These are phyloP conservation scores for Entrophospora sp. DNA, from an alignment of 192 early-diverging fungal species.

Conservation along the genomic window DNA sequence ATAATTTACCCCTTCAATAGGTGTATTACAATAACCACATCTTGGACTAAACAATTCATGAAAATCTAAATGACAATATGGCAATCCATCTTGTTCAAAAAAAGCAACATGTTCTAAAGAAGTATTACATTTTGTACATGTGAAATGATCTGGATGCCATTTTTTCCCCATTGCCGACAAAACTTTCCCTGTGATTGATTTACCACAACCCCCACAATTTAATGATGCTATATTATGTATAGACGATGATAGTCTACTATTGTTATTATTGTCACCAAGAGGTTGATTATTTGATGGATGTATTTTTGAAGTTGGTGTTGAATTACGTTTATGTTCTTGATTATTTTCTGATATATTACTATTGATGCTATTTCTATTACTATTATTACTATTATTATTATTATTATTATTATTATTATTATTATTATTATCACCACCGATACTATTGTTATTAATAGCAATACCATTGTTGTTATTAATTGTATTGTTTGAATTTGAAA, in stretches of 20 bases:
- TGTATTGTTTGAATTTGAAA: neutral
- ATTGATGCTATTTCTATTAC: too few relatives aligned
- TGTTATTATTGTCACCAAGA: neutral
- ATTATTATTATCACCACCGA: too few relatives aligned
- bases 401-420: too few relatives aligned
- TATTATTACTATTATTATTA: too few relatives aligned
- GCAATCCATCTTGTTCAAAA: slow-evolving; percentile 44
- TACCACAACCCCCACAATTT: slow-evolving; percentile 34
- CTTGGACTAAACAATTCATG: slow-evolving; percentile 44
- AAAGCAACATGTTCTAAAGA: slow-evolving; percentile 42
- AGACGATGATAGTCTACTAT: neutral
- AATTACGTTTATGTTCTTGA: too few relatives aligned
- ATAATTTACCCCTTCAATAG: slow-evolving; percentile 49
- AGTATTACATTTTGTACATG: slow-evolving; percentile 33
- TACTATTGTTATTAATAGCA: neutral
- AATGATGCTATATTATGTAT: too few relatives aligned
- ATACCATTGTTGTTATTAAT: neutral
- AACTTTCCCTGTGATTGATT: slow-evolving; percentile 34
- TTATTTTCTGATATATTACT: too few relatives aligned
- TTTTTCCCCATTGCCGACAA: slow-evolving; percentile 43
- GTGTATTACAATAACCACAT: slow-evolving; percentile 47
- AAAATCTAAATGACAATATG: slow-evolving; percentile 48
- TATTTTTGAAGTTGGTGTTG: too few relatives aligned
- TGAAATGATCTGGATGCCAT: slow-evolving; percentile 50
- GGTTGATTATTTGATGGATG: too few relatives aligned